Base-by-base conservation (phyloP, 768 basidiomycete genomes). In the Terana coerulea region DNA sequence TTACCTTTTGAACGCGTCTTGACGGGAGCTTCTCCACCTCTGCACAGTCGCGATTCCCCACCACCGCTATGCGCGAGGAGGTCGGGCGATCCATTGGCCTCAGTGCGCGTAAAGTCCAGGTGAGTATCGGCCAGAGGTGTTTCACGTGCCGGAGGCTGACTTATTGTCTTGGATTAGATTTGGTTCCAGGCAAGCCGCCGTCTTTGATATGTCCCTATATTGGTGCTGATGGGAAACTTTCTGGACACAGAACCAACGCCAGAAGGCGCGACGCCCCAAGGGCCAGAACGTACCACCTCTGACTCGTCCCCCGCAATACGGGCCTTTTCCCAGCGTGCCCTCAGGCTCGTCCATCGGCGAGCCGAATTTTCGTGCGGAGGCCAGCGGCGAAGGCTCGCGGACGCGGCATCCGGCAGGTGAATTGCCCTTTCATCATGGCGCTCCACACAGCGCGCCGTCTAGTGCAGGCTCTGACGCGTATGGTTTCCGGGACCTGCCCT, bases 71-170 rank as follows among this genome's bases (percentile, higher is more conserved):
- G 79, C 81, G 91, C 44, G 91, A 93, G 69, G 87, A 91, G 57
- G 90, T 93, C 24, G 91, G 91, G 7, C 81, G 86, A 21, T 76
- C 86, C 30, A 93, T 93, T 58, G 91, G 90, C n/a, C 70, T 94
- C 63, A 91, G 89, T 64, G 89, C 90, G 41, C 80, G 91, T 34
- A 91, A 93, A 73, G 91, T 94, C 2, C 91, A 94, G 81, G 90
- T 88, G 60, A 63, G 85, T 75, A 26, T 17, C 10, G 10, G n/a
- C n/a, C n/a, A n/a, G n/a, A n/a, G 42, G 22, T 6, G 52, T 39
- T 46, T 47, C 35, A 34, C 47, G 37, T 29, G 21, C 28, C 30
- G 29, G 21, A 22, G n/a, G 47, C 31, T 45, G 26, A n/a, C 15
- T 49, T 28, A 53, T 24, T 55, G 37, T 56, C 48, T 24, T 36